These are phyloP conservation scores for Pilobolus umbonatus DNA, from an alignment of 192 early-diverging fungal species.

Conservation along the genomic window DNA sequence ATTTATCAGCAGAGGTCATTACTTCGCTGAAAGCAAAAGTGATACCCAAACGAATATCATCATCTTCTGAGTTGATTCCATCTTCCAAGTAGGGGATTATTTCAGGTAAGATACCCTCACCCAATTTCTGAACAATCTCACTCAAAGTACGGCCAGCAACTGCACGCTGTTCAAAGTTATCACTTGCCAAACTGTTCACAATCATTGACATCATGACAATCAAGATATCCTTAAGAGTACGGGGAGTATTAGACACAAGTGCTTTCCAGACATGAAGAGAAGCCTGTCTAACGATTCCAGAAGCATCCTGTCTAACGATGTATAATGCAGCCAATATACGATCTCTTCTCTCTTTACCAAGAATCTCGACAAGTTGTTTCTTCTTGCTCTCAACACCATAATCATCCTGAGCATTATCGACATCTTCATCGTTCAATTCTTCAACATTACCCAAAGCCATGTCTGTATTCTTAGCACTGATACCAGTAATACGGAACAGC, in stretches of 20 bases:
- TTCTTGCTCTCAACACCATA: constrained; percentile 56
- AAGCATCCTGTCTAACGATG: constrained; percentile 81
- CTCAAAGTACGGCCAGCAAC: constrained; percentile 89
- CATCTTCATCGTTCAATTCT: constrained; percentile 57
- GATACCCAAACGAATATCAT: constrained; percentile 82
- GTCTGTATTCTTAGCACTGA: constrained; percentile 60
- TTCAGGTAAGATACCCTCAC: constrained; percentile 81
- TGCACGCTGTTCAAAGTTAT: constrained; percentile 72
- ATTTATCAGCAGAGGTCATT: constrained; percentile 77
- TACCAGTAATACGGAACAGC: constrained; percentile 86
- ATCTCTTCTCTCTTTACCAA: constrained; percentile 84
- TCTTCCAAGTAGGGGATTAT: constrained; percentile 89
- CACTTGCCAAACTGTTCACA: constrained; percentile 71
- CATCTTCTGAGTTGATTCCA: constrained; percentile 63
- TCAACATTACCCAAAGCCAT: constrained; percentile 36
- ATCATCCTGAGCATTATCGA: constrained; percentile 57
- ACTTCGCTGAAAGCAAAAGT: constrained; percentile 92
- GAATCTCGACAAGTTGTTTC: constrained; percentile 67
- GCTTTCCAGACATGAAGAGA: constrained; percentile 92
- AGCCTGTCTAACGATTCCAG: constrained; percentile 81
- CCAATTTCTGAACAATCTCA: constrained; percentile 92
- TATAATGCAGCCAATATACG: constrained; percentile 86
- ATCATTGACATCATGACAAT: constrained; percentile 89
- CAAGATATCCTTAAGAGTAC: constrained; percentile 93
- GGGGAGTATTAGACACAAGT: constrained; percentile 93